These are phyloP conservation scores for Sporothrix dimorphospora DNA, from an alignment of 2,329 filamentous ascomycete genomes.

Conservation along the genomic window DNA sequence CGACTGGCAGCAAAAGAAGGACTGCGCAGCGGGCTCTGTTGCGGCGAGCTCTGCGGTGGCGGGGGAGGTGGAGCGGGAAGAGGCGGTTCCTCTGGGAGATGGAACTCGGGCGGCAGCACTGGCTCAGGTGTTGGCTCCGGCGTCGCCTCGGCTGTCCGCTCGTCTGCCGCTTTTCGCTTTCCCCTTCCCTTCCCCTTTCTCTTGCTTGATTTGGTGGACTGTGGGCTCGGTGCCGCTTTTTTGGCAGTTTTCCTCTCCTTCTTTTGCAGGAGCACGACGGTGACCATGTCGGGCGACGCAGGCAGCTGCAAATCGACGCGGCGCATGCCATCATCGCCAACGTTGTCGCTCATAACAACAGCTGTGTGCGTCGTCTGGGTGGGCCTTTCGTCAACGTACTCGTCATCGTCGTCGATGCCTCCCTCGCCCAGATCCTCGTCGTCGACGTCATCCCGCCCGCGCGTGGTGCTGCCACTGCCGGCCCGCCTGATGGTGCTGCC, in stretches of 20 bases:
- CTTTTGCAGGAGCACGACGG: neutral
- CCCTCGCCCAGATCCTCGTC: no score
- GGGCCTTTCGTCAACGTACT: neutral
- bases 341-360: conserved; percentile 7
- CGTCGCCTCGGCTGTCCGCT: neutral
- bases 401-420: no score
- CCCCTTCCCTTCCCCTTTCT: neutral
- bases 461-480: neutral
- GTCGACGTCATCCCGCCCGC: neutral
- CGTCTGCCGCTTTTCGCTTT: neutral
- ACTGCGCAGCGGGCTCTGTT: no score
- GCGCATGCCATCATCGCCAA: neutral
- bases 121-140: neutral
- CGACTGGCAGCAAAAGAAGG: no score
- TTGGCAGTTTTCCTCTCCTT: neutral
- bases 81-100: no score
- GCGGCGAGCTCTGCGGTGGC: no score
- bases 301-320: neutral
- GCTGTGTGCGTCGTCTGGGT: neutral
- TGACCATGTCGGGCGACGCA: neutral
- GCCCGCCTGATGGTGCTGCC: neutral
- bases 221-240: neutral
- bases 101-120: neutral
- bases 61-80: no score
- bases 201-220: neutral